Evolutionary conservation across 306 rosid genomes (phyloP).

Genomic region (Glycyrrhiza uralensis): DNA sequence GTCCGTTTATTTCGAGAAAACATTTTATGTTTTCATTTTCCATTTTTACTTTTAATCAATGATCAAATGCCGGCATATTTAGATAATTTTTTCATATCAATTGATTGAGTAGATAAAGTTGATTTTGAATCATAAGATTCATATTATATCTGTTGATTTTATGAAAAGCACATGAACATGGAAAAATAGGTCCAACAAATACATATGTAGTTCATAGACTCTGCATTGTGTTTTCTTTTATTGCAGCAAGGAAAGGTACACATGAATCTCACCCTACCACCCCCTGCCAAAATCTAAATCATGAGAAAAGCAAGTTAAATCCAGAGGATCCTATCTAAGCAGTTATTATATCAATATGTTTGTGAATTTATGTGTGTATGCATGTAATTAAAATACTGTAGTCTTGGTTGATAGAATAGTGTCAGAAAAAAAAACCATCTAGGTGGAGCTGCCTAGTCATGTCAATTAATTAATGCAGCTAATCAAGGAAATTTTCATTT

Average conservation of each 20-base stretch:
- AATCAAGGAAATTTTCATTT: background rate
- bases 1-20: too few relatives aligned
- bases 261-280: slow-evolving; percentile 28
- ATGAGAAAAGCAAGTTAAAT: slow-evolving; percentile 14
- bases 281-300: slow-evolving; percentile 4
- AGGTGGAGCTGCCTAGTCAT: background rate
- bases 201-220: too few relatives aligned
- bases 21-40: too few relatives aligned
- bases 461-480: background rate
- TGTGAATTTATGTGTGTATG: background rate
- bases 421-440: background rate
- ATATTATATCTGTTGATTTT: background rate
- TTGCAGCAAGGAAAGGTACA: slow-evolving; percentile 8
- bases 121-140: background rate
- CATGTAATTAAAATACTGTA: too few relatives aligned
- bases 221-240: slow-evolving; percentile 21
- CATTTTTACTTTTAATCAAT: too few relatives aligned
- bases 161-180: background rate
- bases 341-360: background rate
- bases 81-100: too few relatives aligned
- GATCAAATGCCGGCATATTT: too few relatives aligned
- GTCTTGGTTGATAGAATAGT: background rate
- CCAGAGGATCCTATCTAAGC: background rate
- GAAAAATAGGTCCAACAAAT: background rate
- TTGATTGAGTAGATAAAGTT: too few relatives aligned